Percentiles rank a stretch among this genome's conserved stretches.
Conservation (phyloP, 768 basidiomycete species). For the Phanerochaete carnosa region DNA sequence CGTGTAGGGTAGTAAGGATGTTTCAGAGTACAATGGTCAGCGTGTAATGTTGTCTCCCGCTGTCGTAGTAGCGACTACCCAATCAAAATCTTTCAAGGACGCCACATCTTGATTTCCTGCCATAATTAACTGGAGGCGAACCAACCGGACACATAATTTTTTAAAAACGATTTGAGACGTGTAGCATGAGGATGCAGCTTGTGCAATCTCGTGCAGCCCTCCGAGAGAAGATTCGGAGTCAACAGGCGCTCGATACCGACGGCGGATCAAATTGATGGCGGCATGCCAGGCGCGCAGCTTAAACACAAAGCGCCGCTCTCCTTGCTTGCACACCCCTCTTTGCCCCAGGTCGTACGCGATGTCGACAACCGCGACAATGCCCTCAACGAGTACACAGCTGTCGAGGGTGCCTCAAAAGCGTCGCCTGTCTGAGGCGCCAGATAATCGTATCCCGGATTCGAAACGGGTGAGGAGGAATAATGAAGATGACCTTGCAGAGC, state of each 20-base stretch:
- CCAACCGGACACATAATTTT: too few species aligned
- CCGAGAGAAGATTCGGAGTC: not conserved
- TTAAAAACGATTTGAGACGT: too few species aligned
- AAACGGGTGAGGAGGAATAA: not conserved
- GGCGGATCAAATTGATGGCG: not conserved
- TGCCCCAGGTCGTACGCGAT: not conserved
- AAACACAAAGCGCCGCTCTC: not conserved
- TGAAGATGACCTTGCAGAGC: not conserved
- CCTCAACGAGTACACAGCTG: not conserved
- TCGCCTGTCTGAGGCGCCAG: not conserved
- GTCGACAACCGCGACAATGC: not conserved
- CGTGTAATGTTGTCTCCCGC: too few species aligned
- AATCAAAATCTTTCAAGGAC: too few species aligned
- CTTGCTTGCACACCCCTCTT: not conserved
- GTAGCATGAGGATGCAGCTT: too few species aligned
- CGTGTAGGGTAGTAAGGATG: not conserved
- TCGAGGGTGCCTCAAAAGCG: not conserved
- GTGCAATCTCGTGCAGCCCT: too few species aligned
- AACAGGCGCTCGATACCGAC: not conserved
- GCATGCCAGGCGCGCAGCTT: not conserved
- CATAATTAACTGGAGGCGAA: too few species aligned
- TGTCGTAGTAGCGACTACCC: too few species aligned
- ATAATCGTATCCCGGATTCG: not conserved
- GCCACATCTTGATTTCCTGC: too few species aligned
- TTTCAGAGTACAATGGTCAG: not conserved